Base-by-base conservation (phyloP, 2,329 filamentous ascomycete species). In the Samsoniella hepiali region DNA sequence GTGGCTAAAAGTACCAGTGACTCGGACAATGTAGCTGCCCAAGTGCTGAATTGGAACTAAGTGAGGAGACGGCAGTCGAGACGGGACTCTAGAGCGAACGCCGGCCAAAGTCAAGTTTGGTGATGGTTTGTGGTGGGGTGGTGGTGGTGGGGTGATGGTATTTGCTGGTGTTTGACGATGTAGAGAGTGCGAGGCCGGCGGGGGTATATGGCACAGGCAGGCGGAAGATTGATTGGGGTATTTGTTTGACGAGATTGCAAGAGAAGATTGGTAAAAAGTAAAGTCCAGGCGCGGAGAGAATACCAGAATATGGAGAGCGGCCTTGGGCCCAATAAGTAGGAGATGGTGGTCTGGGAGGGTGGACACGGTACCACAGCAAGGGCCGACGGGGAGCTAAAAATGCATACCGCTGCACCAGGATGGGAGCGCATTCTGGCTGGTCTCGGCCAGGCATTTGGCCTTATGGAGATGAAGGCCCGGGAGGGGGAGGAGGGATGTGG, bases 371-470 rank as follows among this genome's bases (percentile, higher is more conserved):
- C 22, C n/a, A 36, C 57, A 40, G 56, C 44, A 58, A 27, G n/a
- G 9, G 45, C 34, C 27, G 40, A 29, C 54, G 27, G 32, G 22
- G 57, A 50, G 34, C 8, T 40, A 50, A 50, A 59, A 27, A 13
- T 42, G 57, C 57, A 42, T 50, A 32, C 45, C 45, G 54, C 45
- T 15, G 54, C 36, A n/a, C 38, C 53, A 56, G 31, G 54, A 58
- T 58, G 56, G 55, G 56, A 49, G 17, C 13, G 32, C 56, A 58
- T 58, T 49, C 44, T 58, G 42, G 32, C 10, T 31, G 11, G 56
- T 58, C 56, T 58, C 56, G 49, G 38, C 11, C 54, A n/a, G 36
- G 27, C 45, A 2, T 22, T 22, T 22, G 36, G 3, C 11, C 44
- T 13, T 6, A 59, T 59, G 57, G 57, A 47, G 22, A 40, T 17